Conservation (phyloP, 306 rosid genomes). For the Hippophae gyantsensis region DNA sequence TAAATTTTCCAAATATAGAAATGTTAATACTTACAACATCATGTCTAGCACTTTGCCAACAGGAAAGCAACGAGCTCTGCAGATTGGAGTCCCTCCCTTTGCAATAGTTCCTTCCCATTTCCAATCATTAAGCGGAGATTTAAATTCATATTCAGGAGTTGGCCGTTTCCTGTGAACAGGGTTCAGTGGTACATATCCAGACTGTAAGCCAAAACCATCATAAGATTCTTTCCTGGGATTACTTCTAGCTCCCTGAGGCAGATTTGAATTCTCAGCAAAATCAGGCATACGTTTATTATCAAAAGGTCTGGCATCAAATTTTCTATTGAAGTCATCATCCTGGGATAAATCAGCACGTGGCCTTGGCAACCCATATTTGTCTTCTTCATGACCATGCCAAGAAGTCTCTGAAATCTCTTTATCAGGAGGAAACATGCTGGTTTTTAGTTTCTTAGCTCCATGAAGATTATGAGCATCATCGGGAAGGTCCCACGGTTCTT, state of each 20-base stretch:
- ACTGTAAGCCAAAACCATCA: conserved; percentile 43
- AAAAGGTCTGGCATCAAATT: conserved; percentile 41
- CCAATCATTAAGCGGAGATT: conserved; percentile 61
- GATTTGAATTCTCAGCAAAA: conserved; percentile 32
- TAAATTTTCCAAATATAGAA: not conserved
- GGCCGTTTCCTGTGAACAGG: conserved; percentile 48
- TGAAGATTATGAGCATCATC: conserved; percentile 42
- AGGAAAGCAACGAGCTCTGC: conserved; percentile 98
- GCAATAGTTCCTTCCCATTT: conserved; percentile 99
- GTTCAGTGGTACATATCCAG: conserved; percentile 38
- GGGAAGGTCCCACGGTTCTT: conserved; percentile 56
- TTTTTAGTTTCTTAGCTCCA: conserved; percentile 61
- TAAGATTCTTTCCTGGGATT: conserved; percentile 57
- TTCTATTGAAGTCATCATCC: conserved; percentile 37
- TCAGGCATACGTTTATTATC: conserved; percentile 48
- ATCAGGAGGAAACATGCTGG: conserved; percentile 40
- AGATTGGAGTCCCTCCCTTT: conserved; percentile 92
- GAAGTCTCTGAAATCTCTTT: conserved; percentile 81
- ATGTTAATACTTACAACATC: conserved; percentile 53
- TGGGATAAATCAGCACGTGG: conserved; percentile 37
- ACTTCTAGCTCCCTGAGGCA: conserved; percentile 38
- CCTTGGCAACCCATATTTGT: conserved; percentile 43
- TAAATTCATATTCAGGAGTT: conserved; percentile 53
- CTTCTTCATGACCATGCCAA: conserved; percentile 50
- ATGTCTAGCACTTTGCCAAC: conserved; percentile 83